Evolutionary conservation across 1,284 basidiomycete genomes (phyloP), one percentile per base, ranked within the genome.

Genomic region (Schizophyllum commune): DNA sequence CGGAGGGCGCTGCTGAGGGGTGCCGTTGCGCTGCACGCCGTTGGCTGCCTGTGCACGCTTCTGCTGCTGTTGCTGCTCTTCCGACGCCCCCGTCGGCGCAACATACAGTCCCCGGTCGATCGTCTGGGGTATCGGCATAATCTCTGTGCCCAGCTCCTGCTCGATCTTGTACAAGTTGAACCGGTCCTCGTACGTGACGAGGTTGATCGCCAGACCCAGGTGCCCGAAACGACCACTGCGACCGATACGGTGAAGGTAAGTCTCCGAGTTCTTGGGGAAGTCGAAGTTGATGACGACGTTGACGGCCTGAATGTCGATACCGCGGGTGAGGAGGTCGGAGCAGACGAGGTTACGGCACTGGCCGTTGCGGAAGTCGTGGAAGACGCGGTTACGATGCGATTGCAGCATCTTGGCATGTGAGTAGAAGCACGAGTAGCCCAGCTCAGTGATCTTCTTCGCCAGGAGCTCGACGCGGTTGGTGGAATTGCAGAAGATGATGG

Each of bases 261-360:
- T 98, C 77, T 99, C 96, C 61, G 93, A 92, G 71, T 96, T 98
- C 83, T 98, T 97, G 64, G 96, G 96, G 77, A 99, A 98, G 75
- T 98, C 96, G 73, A 99, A 99, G 81, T 98, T 98, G 83, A 99
- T 98, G 70, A 99, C 96, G 70, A 98, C 96, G 75, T 99, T 99
- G 65, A 99, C 96, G 55, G 96, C 96, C 79, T 98, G 96, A 73
- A 99, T 98, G 76, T 98, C 97, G 76, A 99, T 99, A 81, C 96
- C 96, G 70, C 97, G 92, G 8, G 96, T 99, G 69, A 99, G 86
- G 64, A 99, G 85, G 78, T 99, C 95, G 65, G 84, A 84, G 80
- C 97, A 99, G 71, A 99, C 96, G 66, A 99, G 86, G 78, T 98
- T 99, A 68, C 96, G 90, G 80, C 96, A 98, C 61, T 96, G 94